Evolutionary conservation across 1,284 basidiomycete species (phyloP).

Genomic region (Tremellales sp.): DNA sequence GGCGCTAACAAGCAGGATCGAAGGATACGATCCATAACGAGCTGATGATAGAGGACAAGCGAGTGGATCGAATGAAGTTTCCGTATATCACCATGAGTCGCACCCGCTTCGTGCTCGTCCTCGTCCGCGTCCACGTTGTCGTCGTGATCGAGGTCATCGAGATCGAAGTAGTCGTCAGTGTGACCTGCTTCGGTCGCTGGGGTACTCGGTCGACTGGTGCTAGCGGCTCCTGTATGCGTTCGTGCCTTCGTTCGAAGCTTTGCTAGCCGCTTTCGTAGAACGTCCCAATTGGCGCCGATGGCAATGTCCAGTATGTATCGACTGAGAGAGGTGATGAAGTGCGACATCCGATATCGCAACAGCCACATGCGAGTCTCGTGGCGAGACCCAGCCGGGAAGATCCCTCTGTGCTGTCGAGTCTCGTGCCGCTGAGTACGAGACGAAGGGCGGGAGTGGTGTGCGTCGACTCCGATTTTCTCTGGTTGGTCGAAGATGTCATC

Average conservation of each 20-base stretch:
- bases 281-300: slow-evolving; percentile 67
- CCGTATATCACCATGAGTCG: slow-evolving; percentile 17
- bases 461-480: slow-evolving; percentile 27
- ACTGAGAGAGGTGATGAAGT: slow-evolving; percentile 62
- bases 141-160: slow-evolving; percentile 12
- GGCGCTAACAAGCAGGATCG: slow-evolving; percentile 64
- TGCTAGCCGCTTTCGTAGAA: slow-evolving; percentile 56
- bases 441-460: slow-evolving; percentile 6
- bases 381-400: slow-evolving; percentile 60
- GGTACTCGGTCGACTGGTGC: slow-evolving; percentile 19
- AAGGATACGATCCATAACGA: slow-evolving; percentile 68
- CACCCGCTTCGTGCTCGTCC: slow-evolving; percentile 34
- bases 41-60: slow-evolving; percentile 65
- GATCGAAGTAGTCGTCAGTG: slow-evolving; percentile 6
- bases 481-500: slow-evolving; percentile 5
- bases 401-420: slow-evolving; percentile 13
- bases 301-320: slow-evolving; percentile 71
- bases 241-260: slow-evolving; percentile 20
- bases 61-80: slow-evolving; percentile 62
- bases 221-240: background rate
- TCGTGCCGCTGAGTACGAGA: slow-evolving; percentile 32
- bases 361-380: slow-evolving; percentile 58
- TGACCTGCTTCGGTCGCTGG: slow-evolving; percentile 7
- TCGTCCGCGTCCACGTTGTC: slow-evolving; percentile 10
- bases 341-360: slow-evolving; percentile 67